Evolutionary conservation across 1,284 basidiomycete genomes (phyloP), one percentile per base, ranked within the genome.

Genomic region (Heterobasidion parviporum): DNA sequence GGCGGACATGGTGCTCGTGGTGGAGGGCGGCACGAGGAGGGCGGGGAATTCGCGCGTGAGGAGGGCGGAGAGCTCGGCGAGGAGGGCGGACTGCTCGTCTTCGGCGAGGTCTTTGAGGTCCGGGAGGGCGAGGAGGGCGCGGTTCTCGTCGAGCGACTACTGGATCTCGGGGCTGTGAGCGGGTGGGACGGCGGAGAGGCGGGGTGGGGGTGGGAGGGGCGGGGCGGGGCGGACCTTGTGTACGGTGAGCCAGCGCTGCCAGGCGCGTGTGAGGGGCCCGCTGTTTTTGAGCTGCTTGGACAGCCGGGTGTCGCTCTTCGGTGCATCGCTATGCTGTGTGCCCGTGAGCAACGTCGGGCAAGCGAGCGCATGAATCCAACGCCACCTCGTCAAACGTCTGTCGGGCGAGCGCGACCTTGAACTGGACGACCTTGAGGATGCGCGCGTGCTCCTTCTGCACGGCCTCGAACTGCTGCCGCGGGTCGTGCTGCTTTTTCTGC

Each of bases 61-160:
- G 35, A 85, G 66, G 0, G 67, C 18, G 72, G 69, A 4, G 70
- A 64, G 1, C 77, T 68, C 26, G 93, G 78, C 0, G 71, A 61
- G 1, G 71, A 68, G 54, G 85, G 76, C 65, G 10, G 38, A 26
- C 33, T 56, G 33, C 50, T 98, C 95, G 52, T 88, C 83, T 5
- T 70, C 63, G 1, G 94, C 94, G 57, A 98, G 77, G 12, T 81
- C 72, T 2, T 87, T 83, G 75, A 98, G 84, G 14, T 98, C 94
- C 0, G 86, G 74, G 64, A 94, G 90, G n/a, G 76, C 67, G 1
- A 94, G 77, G 1, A 92, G 78, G 0, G 76, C 66, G 4, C 74
- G 65, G 0, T 85, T 83, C 59, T 89, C 88, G 60, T 80, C 66
- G 14, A 91, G 71, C 50, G 82, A 77, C 88, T 92, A 77, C 72